Conservation (phyloP, 768 basidiomycete species). For the Termitomyces sp. region DNA sequence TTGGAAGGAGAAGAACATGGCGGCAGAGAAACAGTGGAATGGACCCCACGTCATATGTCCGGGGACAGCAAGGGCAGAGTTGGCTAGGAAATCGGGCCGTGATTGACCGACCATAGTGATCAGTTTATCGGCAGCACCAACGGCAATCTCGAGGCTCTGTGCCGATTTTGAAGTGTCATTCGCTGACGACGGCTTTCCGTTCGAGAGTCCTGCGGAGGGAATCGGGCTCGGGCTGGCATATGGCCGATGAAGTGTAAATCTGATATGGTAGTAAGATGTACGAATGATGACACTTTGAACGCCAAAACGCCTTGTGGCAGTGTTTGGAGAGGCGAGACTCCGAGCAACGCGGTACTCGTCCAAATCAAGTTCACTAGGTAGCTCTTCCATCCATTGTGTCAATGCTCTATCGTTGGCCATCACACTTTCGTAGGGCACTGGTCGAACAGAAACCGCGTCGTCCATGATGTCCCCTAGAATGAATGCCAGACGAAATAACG, state of each 20-base stretch:
- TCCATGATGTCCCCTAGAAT: slow-evolving; percentile 84
- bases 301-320: slow-evolving; percentile 57
- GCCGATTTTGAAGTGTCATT: slow-evolving; percentile 39
- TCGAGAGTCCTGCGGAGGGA: slow-evolving; percentile 17
- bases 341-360: slow-evolving; percentile 74
- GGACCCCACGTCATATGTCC: slow-evolving; percentile 84
- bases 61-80: slow-evolving; percentile 62
- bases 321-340: slow-evolving; percentile 58
- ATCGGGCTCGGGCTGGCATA: slow-evolving; percentile 43
- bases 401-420: slow-evolving; percentile 67
- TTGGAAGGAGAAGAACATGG: slow-evolving; percentile 91
- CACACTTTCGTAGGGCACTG: slow-evolving; percentile 72
- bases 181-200: slow-evolving; percentile 21
- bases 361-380: slow-evolving; percentile 68
- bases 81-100: slow-evolving; percentile 69
- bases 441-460: slow-evolving; percentile 73
- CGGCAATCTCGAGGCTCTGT: slow-evolving; percentile 67
- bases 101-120: slow-evolving; percentile 74
- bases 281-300: slow-evolving; percentile 81
- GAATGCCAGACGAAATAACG: slow-evolving; percentile 70
- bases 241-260: slow-evolving; percentile 79
- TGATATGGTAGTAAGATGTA: slow-evolving; percentile 74
- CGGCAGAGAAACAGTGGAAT: slow-evolving; percentile 80
- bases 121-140: slow-evolving; percentile 70
- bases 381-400: slow-evolving; percentile 69